A percentile compares a stretch with the other conserved stretches of the same genome.
These are phyloP conservation scores for Coemansia sp. DNA, from an alignment of 371 early-diverging fungal genomes.

Conservation along the genomic window DNA sequence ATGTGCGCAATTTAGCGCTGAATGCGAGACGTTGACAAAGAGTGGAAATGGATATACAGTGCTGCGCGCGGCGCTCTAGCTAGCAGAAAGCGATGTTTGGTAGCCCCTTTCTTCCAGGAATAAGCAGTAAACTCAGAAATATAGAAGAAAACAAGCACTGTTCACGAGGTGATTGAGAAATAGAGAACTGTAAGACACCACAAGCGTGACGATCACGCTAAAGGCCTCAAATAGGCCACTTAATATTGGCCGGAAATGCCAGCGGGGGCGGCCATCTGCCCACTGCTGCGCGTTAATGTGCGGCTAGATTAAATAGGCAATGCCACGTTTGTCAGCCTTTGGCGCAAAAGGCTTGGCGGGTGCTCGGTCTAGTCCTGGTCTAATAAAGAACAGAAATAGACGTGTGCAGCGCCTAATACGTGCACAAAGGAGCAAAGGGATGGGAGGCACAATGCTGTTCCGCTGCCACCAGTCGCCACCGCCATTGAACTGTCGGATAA, in stretches of 20 bases:
- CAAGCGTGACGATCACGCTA: constrained; percentile 8
- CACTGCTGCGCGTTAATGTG: constrained; percentile 8
- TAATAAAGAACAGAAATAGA: not conserved
- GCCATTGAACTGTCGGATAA: not conserved
- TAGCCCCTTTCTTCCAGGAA: constrained; percentile 2
- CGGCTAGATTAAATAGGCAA: constrained; percentile 1
- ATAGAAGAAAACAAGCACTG: not conserved
- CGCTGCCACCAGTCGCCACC: not conserved
- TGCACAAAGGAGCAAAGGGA: too few relatives aligned
- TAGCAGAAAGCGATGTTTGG: not conserved
- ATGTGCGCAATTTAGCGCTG: not conserved
- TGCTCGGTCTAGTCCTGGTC: not conserved
- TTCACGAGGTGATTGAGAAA: not conserved
- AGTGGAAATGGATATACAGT: not conserved
- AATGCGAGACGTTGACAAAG: not conserved
- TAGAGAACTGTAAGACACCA: constrained; percentile 3
- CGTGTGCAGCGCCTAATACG: too few relatives aligned
- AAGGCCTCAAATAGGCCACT: not conserved
- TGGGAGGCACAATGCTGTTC: not conserved
- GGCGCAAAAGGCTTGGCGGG: not conserved
- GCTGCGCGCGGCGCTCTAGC: not conserved
- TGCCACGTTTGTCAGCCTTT: too few relatives aligned
- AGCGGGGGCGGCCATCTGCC: constrained; percentile 2
- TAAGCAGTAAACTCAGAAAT: constrained; percentile 2
- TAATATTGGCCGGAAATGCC: not conserved